Evolutionary conservation across 1,284 basidiomycete species (phyloP).

Genomic region (Athelia psychrophila): DNA sequence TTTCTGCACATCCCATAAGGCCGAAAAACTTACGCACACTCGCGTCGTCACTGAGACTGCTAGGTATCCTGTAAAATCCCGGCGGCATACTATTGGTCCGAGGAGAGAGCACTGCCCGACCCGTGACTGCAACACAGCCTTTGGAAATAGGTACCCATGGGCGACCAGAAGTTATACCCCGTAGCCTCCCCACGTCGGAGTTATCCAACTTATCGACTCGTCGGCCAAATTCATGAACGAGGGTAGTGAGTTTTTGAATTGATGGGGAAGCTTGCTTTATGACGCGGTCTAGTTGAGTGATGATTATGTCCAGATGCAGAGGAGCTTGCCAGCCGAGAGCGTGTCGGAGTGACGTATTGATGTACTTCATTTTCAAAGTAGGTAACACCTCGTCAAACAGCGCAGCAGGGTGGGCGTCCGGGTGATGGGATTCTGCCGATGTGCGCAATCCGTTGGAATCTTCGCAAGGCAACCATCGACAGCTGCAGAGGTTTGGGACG

Average conservation of each 20-base stretch:
- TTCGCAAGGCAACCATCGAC: slow-evolving; percentile 27
- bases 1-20: slow-evolving; percentile 33
- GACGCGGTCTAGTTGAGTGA: slow-evolving; percentile 25
- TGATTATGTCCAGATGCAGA: slow-evolving; percentile 20
- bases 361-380: slow-evolving; percentile 18
- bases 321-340: slow-evolving; percentile 32
- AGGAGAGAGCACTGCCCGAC: slow-evolving; percentile 25
- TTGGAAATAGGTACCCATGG: slow-evolving; percentile 32
- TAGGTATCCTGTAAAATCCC: slow-evolving; percentile 25
- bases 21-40: slow-evolving; percentile 22
- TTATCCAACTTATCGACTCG: slow-evolving; percentile 16
- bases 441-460: slow-evolving; percentile 17
- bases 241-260: slow-evolving; percentile 8
- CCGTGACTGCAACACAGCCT: slow-evolving; percentile 16
- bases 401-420: slow-evolving; percentile 10
- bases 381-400: slow-evolving; percentile 32
- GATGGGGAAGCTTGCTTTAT: slow-evolving; percentile 6
- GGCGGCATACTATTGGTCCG: slow-evolving; percentile 6
- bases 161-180: slow-evolving; percentile 11
- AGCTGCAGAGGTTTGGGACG: slow-evolving; percentile 14
- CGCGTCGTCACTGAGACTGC: slow-evolving; percentile 5
- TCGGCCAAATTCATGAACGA: slow-evolving; percentile 27
- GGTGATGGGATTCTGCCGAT: slow-evolving; percentile 11
- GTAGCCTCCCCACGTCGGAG: slow-evolving; percentile 16
- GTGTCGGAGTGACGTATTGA: slow-evolving; percentile 23